A percentile compares a stretch with the other conserved stretches of the same genome.
Evolutionary conservation across 768 basidiomycete genomes (phyloP).

Genomic region (Pilatotrama ljubarskyi): DNA sequence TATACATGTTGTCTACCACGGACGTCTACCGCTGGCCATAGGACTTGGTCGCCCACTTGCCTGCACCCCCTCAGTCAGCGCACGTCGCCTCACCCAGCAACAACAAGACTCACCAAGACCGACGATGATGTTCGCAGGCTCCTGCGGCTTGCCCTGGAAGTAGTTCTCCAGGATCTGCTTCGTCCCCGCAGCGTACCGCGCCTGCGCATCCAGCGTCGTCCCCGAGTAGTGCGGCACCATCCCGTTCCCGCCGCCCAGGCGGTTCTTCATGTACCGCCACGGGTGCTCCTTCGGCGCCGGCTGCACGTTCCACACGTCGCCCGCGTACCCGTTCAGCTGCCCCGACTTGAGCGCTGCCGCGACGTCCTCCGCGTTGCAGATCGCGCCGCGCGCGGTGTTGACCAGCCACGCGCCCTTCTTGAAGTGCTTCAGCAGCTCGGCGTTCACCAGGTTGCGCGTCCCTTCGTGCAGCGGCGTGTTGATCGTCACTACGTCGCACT

Average conservation of each 20-base stretch:
- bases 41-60: conserved; percentile 43
- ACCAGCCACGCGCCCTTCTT: conserved; percentile 92
- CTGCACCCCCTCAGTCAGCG: not conserved
- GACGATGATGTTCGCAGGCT: conserved; percentile 80
- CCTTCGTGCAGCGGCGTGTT: conserved; percentile 88
- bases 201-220: conserved; percentile 87
- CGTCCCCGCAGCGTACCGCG: conserved; percentile 76
- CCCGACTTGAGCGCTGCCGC: conserved; percentile 74
- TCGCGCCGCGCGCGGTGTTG: conserved; percentile 92
- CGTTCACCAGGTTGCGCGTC: conserved; percentile 79
- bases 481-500: conserved; percentile 78
- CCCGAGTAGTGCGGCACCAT: conserved; percentile 90
- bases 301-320: conserved; percentile 85
- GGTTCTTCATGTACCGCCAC: conserved; percentile 83
- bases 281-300: conserved; percentile 85
- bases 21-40: conserved; percentile 25
- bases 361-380: conserved; percentile 82
- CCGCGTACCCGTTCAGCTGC: conserved; percentile 57
- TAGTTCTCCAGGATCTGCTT: conserved; percentile 74
- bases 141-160: conserved; percentile 61
- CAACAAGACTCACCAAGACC: conserved; percentile 36
- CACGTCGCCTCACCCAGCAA: not conserved
- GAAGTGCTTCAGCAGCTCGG: conserved; percentile 81
- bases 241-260: conserved; percentile 81
- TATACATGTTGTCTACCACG: no score